A percentile compares a stretch with the other conserved stretches of the same genome.
Evolutionary conservation across 257 asterid genomes (phyloP).

Genomic region (Knoxia roxburghii): DNA sequence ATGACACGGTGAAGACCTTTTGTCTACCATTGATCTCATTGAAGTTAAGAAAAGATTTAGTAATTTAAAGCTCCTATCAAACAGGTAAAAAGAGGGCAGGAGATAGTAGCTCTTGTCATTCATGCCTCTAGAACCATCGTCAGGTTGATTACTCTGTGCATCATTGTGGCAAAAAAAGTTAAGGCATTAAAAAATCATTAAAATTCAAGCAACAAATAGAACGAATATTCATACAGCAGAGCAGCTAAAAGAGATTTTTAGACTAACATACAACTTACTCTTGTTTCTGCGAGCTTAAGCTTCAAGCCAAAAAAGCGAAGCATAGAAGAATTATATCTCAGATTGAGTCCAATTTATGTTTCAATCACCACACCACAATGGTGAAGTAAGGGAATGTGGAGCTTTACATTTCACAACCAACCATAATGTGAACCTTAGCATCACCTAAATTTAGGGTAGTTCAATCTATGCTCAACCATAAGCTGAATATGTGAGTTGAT

Average conservation of each 20-base stretch:
- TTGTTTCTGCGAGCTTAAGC: slow-evolving; percentile 2
- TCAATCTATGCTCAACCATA: background rate
- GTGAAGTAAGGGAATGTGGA: background rate
- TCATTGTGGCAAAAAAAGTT: background rate
- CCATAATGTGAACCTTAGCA: background rate
- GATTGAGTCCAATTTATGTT: background rate
- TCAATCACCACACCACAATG: background rate
- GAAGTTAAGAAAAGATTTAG: slow-evolving; percentile 36
- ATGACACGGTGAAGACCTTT: slow-evolving; percentile 25
- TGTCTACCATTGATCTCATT: slow-evolving; percentile 48
- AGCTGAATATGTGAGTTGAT: background rate
- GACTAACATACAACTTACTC: background rate
- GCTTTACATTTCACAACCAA: background rate
- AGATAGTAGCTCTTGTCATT: slow-evolving; percentile 45
- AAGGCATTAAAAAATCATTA: slow-evolving; percentile 2
- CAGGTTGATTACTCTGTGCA: slow-evolving; percentile 46
- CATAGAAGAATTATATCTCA: background rate
- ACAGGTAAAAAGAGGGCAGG: slow-evolving; percentile 56
- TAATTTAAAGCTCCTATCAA: slow-evolving; percentile 43
- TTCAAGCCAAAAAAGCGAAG: background rate
- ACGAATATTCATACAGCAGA: background rate
- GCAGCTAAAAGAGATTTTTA: background rate
- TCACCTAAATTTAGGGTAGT: background rate
- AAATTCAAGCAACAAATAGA: background rate
- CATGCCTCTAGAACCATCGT: slow-evolving; percentile 24